These are phyloP conservation scores for Umbilicaria muhlenbergii DNA, from an alignment of 495 filamentous ascomycete species.

Conservation along the genomic window DNA sequence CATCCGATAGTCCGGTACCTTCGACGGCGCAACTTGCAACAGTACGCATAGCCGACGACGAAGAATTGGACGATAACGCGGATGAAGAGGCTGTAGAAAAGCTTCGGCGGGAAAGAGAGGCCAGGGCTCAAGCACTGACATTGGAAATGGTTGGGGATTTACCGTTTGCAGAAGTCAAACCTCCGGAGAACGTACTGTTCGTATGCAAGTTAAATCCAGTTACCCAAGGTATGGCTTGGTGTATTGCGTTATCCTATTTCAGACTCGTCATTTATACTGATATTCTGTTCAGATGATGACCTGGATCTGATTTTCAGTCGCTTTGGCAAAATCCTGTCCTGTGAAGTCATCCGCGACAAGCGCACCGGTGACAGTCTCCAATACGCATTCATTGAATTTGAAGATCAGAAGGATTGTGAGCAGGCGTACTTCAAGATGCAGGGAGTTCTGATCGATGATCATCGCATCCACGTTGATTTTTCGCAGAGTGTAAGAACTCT, in stretches of 20 bases:
- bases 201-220: conserved; percentile 98
- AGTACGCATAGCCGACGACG: conserved; percentile 80
- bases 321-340: conserved; percentile 88
- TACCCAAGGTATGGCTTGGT: conserved; percentile 44
- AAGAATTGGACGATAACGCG: conserved; percentile 58
- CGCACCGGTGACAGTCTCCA: conserved; percentile 90
- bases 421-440: conserved; percentile 99
- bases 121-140: conserved; percentile 83
- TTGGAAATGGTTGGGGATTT: conserved; percentile 97
- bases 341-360: conserved; percentile 90
- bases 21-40: conserved; percentile 78
- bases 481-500: conserved; percentile 63
- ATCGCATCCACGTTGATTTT: conserved; percentile 96
- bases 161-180: conserved; percentile 94
- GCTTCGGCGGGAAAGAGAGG: conserved; percentile 73
- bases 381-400: conserved; percentile 96
- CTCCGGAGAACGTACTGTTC: conserved; percentile 92
- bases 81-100: conserved; percentile 68
- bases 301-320: conserved; percentile 91
- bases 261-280: background rate
- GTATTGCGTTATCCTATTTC: background rate
- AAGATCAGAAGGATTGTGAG: conserved; percentile 81
- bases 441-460: conserved; percentile 87
- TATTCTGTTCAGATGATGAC: conserved; percentile 52
- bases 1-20: conserved; percentile 65